Percentiles rank a stretch among this genome's conserved stretches.
Conservation (phyloP, 23 red algal species). For the Agarophyton chilense region DNA sequence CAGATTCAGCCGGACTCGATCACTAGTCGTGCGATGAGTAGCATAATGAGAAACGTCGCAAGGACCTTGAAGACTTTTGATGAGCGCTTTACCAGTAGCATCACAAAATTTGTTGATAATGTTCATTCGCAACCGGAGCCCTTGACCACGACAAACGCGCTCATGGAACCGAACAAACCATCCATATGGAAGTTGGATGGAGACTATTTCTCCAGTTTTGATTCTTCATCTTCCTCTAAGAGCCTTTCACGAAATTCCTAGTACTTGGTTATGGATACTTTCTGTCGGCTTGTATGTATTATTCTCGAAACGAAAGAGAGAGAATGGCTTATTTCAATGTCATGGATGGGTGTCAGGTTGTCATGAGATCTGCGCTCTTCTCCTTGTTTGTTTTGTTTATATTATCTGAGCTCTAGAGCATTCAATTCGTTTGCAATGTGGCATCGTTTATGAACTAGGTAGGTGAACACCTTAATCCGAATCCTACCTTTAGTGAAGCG, state of each 20-base stretch:
- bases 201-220: conserved; percentile 35
- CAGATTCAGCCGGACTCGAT: conserved; percentile 46
- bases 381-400: conserved; percentile 41
- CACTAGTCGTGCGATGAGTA: conserved; percentile 49
- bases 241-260: background rate
- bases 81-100: conserved; percentile 31
- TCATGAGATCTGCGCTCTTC: background rate
- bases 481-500: background rate
- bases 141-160: background rate
- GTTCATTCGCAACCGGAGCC: background rate
- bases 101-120: conserved; percentile 4
- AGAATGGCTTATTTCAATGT: conserved; percentile 8
- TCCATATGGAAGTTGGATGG: conserved; percentile 32
- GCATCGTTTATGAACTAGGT: conserved; percentile 16
- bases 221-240: background rate
- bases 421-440: background rate
- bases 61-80: conserved; percentile 46
- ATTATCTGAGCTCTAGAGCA: conserved; percentile 31
- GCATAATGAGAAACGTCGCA: conserved; percentile 50
- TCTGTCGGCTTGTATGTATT: conserved; percentile 37
- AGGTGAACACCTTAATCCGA: conserved; percentile 23
- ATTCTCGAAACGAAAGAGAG: conserved; percentile 39
- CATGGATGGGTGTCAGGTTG: background rate
- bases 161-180: background rate
- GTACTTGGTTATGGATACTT: background rate